These are phyloP conservation scores for Acacia melanoxylon DNA, from an alignment of 306 rosid genomes.

Conservation along the genomic window DNA sequence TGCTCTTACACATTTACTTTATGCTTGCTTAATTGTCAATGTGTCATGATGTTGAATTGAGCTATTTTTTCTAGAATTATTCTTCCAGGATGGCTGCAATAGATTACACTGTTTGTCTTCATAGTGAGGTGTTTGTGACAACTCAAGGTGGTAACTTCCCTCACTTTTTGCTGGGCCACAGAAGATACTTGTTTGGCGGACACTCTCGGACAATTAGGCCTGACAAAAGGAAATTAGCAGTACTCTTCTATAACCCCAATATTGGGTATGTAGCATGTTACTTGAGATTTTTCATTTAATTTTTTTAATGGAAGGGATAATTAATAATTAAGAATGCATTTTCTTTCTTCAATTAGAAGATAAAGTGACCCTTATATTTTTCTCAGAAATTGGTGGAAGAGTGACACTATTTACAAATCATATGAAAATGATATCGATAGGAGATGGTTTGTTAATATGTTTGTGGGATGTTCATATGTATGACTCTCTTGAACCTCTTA, in stretches of 20 bases:
- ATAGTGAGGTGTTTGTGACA: constrained; percentile 97
- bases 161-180: constrained; percentile 92
- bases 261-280: constrained; percentile 60
- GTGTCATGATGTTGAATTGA: constrained; percentile 42
- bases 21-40: constrained; percentile 2
- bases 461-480: not conserved
- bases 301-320: constrained; percentile 13
- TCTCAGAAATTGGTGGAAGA: not conserved
- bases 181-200: constrained; percentile 93
- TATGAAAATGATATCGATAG: constrained; percentile 3
- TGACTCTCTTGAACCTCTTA: not conserved
- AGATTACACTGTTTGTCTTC: constrained; percentile 97
- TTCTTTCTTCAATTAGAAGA: not conserved
- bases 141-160: constrained; percentile 99
- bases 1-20: constrained; percentile 14
- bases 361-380: not conserved
- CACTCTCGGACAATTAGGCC: constrained; percentile 95
- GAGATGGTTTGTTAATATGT: constrained; percentile 15
- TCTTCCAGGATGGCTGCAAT: constrained; percentile 99
- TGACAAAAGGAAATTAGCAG: constrained; percentile 89
- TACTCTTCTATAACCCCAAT: constrained; percentile 82
- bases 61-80: constrained; percentile 65
- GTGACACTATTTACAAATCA: constrained; percentile 6
- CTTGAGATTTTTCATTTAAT: constrained; percentile 11
- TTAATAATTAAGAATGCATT: not conserved